These are phyloP conservation scores for Diaporthe sp. DNA, from an alignment of 2,329 filamentous ascomycete species.

Conservation along the genomic window DNA sequence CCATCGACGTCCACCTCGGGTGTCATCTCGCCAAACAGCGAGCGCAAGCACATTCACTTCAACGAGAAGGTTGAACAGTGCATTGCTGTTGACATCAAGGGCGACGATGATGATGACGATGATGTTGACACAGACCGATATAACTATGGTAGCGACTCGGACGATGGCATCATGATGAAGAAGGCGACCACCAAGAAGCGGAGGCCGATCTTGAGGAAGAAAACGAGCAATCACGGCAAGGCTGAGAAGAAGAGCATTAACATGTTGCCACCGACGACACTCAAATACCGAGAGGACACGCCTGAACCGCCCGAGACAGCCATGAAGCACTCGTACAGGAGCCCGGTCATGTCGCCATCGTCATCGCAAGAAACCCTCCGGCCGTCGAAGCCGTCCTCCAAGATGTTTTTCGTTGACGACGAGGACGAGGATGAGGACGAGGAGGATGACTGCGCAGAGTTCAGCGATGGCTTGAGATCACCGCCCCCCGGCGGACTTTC, in stretches of 20 bases:
- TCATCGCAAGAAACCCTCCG: constrained; percentile 86
- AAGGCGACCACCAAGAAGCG: constrained; percentile 72
- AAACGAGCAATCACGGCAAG: constrained; percentile 53
- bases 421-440: constrained; percentile 61
- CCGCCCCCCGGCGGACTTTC: constrained; percentile 37
- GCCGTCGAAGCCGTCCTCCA: constrained; percentile 75
- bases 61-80: constrained; percentile 96
- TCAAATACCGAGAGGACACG: constrained; percentile 86
- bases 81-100: constrained; percentile 90
- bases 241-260: constrained; percentile 86
- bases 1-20: constrained; percentile 80
- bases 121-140: constrained; percentile 59
- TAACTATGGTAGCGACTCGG: constrained; percentile 73
- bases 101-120: constrained; percentile 77
- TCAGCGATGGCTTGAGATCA: constrained; percentile 41
- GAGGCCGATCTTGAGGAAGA: constrained; percentile 63
- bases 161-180: constrained; percentile 87
- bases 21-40: constrained; percentile 70
- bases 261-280: constrained; percentile 86
- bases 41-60: constrained; percentile 92
- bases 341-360: constrained; percentile 74
- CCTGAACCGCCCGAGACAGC: constrained; percentile 74
- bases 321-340: constrained; percentile 71
- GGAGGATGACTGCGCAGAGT: constrained; percentile 42
- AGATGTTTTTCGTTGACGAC: constrained; percentile 72